phyloP scores from a whole-genome alignment of 768 basidiomycete genomes.

The Termitomyces sp. region DNA sequence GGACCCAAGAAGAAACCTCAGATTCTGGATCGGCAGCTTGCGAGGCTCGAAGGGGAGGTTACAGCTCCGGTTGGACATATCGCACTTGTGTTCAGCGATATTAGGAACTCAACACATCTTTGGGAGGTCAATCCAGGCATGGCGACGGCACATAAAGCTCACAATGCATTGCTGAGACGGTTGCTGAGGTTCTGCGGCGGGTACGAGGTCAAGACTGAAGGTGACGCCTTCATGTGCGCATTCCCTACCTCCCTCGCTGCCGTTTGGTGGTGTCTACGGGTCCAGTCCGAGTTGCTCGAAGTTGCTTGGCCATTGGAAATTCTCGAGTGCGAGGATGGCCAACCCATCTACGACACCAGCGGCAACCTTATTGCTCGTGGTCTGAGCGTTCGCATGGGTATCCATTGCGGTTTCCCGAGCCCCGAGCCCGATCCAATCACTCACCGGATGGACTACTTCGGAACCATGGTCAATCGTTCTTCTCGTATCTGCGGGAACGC shows the following conservation, averaged over 20 bases:
- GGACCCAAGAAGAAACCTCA: slow-evolving; percentile 42
- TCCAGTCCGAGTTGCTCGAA: slow-evolving; percentile 78
- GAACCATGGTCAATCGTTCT: slow-evolving; percentile 92
- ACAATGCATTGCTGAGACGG: slow-evolving; percentile 83
- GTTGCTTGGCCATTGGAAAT: slow-evolving; percentile 93
- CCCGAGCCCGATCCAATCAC: slow-evolving; percentile 92
- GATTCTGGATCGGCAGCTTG: slow-evolving; percentile 56
- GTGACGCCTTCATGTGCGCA: slow-evolving; percentile 98
- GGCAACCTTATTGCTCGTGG: slow-evolving; percentile 79
- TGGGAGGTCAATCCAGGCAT: slow-evolving; percentile 98
- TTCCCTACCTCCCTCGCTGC: slow-evolving; percentile 88
- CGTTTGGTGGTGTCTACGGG: slow-evolving; percentile 85
- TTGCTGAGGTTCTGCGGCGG: slow-evolving; percentile 88
- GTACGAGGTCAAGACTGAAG: slow-evolving; percentile 99
- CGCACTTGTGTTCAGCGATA: slow-evolving; percentile 96
- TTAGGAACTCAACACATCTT: slow-evolving; percentile 91
- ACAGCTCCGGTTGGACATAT: slow-evolving; percentile 82
- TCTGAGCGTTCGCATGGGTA: slow-evolving; percentile 94
- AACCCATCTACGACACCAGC: slow-evolving; percentile 63
- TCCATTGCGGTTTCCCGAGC: slow-evolving; percentile 87
- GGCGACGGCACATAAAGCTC: slow-evolving; percentile 88
- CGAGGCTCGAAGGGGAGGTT: slow-evolving; percentile 73
- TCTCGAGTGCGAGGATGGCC: slow-evolving; percentile 88
- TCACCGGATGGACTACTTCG: slow-evolving; percentile 96
- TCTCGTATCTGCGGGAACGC: slow-evolving; percentile 82